These are phyloP conservation scores for Podila horticola DNA, from an alignment of 192 early-diverging fungal species.

Conservation along the genomic window DNA sequence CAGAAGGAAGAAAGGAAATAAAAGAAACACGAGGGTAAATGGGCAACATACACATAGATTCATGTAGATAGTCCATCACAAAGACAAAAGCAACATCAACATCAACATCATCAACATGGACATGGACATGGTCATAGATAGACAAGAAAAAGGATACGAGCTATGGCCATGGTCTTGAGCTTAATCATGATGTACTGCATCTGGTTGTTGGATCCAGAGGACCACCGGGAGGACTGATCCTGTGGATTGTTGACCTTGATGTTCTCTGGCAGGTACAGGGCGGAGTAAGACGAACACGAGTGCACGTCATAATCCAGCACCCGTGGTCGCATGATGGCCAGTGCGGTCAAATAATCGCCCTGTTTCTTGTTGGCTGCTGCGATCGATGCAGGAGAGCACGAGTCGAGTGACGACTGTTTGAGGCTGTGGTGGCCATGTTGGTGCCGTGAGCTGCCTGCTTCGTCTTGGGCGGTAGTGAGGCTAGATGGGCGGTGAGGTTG, in stretches of 20 bases:
- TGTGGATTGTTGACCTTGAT: constrained; percentile 84
- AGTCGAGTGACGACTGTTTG: not conserved
- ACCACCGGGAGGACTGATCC: constrained; percentile 94
- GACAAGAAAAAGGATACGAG: constrained; percentile 68
- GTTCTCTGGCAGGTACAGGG: constrained; percentile 86
- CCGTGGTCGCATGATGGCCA: constrained; percentile 48
- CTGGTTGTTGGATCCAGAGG: constrained; percentile 86
- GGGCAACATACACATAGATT: too few relatives aligned
- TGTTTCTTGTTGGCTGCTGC: constrained; percentile 19
- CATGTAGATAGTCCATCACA: too few relatives aligned
- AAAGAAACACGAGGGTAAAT: too few relatives aligned
- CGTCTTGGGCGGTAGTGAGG: not conserved
- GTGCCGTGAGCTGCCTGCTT: not conserved
- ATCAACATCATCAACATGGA: too few relatives aligned
- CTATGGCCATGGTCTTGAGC: constrained; percentile 85
- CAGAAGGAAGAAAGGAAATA: too few relatives aligned
- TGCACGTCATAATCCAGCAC: constrained; percentile 70
- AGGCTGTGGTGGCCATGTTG: not conserved
- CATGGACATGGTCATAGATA: not conserved
- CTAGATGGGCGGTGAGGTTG: not conserved
- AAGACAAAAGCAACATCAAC: too few relatives aligned
- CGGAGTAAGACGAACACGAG: constrained; percentile 84
- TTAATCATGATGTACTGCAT: constrained; percentile 92
- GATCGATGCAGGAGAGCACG: not conserved
- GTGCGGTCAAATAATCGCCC: constrained; percentile 42